Conservation (phyloP, 257 asterid genomes). For the Solanum rostratum region DNA sequence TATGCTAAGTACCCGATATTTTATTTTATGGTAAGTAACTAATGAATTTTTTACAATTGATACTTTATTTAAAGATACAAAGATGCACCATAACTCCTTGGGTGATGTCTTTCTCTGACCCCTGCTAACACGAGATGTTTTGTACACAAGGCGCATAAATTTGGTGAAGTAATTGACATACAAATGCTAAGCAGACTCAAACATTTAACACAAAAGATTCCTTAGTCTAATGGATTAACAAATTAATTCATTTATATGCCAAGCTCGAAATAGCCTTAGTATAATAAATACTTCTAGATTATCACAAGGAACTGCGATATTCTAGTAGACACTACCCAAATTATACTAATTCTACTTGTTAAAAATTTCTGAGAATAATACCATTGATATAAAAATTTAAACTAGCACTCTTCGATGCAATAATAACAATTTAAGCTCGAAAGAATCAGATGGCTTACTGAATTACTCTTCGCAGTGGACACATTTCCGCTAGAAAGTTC, state of each 20-base stretch:
- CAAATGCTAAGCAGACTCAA: neutral
- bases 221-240: neutral
- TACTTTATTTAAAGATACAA: neutral
- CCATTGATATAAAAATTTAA: neutral
- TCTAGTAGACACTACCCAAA: neutral
- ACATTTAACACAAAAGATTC: neutral
- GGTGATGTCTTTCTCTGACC: neutral
- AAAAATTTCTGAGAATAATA: neutral
- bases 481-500: neutral
- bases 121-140: neutral
- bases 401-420: neutral
- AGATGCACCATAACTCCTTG: neutral
- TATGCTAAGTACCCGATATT: neutral
- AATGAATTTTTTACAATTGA: neutral
- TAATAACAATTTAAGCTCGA: neutral
- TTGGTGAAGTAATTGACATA: too few species aligned
- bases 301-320: neutral
- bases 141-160: too few species aligned
- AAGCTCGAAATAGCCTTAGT: neutral
- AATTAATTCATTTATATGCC: neutral
- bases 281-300: neutral
- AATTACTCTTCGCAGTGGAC: neutral
- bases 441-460: neutral
- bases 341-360: neutral
- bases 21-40: neutral